phyloP scores from a whole-genome alignment of 305 asterid genomes.

The Withania somnifera region DNA sequence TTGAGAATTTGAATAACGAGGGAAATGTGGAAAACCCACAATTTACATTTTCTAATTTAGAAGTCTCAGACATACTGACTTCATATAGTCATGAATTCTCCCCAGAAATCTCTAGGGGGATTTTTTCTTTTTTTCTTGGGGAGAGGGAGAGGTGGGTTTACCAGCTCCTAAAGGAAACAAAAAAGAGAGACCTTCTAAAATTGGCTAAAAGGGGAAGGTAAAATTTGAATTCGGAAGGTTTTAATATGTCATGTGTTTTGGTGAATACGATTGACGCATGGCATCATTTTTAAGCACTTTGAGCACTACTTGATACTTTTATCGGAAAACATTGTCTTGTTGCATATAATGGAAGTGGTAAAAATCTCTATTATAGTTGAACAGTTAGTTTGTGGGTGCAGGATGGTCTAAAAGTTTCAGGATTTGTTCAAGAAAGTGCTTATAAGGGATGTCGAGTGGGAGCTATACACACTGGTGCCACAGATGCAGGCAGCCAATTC shows the following conservation, averaged over 20 bases:
- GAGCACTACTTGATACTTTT: not conserved
- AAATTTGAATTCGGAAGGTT: not conserved
- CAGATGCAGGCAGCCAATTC: constrained; percentile 64
- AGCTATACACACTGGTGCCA: constrained; percentile 86
- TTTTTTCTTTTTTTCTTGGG: not conserved
- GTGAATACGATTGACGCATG: not conserved
- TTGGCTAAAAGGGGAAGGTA: not conserved
- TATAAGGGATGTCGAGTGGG: constrained; percentile 56
- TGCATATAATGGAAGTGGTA: not conserved
- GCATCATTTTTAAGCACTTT: not conserved
- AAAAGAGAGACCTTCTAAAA: not conserved
- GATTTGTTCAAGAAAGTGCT: not conserved
- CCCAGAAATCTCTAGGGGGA: not conserved
- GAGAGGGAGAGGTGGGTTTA: not conserved
- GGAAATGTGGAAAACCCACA: not conserved
- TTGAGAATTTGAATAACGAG: not conserved
- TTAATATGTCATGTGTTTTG: not conserved
- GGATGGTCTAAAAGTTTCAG: constrained; percentile 14
- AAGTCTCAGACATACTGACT: not conserved
- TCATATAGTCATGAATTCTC: not conserved
- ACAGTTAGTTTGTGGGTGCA: constrained; percentile 12
- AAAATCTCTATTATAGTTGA: constrained; percentile 3
- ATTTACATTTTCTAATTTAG: not conserved
- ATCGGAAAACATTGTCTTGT: not conserved
- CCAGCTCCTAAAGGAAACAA: not conserved